A percentile compares a stretch with the other conserved stretches of the same genome.
These are phyloP conservation scores for Chlamydomonas asymmetrica DNA, from an alignment of 139 green algal species.

Conservation along the genomic window DNA sequence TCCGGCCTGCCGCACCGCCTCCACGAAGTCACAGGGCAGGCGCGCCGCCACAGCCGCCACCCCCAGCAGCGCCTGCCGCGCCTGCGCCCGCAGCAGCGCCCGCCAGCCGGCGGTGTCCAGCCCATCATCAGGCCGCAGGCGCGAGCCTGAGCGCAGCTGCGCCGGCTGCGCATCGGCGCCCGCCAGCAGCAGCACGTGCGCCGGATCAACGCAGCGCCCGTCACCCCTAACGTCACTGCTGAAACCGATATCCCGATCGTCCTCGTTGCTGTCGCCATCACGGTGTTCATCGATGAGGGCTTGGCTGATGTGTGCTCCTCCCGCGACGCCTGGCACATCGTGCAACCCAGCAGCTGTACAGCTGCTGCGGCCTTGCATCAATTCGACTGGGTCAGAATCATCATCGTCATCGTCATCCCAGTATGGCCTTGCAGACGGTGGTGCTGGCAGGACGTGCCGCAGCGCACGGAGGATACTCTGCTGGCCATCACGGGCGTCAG, in stretches of 20 bases:
- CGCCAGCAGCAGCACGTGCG: not conserved
- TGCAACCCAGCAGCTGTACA: not conserved
- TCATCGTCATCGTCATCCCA: not conserved
- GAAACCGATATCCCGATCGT: not conserved
- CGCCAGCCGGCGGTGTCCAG: too few relatives aligned
- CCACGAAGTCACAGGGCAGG: conserved; percentile 9
- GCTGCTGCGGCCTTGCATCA: not conserved
- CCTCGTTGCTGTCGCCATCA: not conserved
- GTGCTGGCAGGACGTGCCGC: not conserved
- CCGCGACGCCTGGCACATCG: too few relatives aligned
- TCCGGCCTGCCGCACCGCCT: conserved; percentile 10
- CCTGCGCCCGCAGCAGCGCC: not conserved
- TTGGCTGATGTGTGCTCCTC: too few relatives aligned
- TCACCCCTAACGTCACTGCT: not conserved
- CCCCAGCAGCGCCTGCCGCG: not conserved
- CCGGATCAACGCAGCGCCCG: not conserved
- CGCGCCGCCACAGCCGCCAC: conserved; percentile 4
- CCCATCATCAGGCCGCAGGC: too few relatives aligned
- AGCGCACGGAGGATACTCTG: conserved; percentile 4
- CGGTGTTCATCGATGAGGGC: too few relatives aligned
- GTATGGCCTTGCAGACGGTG: not conserved
- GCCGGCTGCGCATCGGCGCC: too few relatives aligned
- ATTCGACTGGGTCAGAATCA: not conserved
- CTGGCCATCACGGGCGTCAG: not conserved
- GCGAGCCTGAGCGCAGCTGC: too few relatives aligned